Percentiles rank a stretch among this genome's conserved stretches.
Conservation (phyloP, 148 eudicot species). For the Heliamphora exappendiculata region DNA sequence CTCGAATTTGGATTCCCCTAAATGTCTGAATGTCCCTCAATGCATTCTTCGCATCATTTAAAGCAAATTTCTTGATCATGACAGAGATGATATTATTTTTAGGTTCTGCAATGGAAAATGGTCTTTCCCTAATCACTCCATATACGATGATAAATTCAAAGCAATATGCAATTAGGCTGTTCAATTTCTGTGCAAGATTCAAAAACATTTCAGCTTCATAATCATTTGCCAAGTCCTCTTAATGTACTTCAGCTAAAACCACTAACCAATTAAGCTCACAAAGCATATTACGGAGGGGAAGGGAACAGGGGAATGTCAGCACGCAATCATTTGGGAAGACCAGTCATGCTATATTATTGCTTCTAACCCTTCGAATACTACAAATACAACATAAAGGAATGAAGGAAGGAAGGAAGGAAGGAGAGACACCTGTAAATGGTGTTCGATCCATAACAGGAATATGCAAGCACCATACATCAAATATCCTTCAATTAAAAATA, state of each 20-base stretch:
- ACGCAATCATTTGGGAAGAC: not conserved
- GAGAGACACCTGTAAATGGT: conserved; percentile 45
- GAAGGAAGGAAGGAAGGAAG: not conserved
- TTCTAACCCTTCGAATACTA: not conserved
- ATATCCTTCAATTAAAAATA: conserved; percentile 35
- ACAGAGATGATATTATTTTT: not conserved
- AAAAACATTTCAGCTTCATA: not conserved
- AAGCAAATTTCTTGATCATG: not conserved
- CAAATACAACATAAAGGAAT: not conserved
- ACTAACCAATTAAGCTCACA: conserved; percentile 2
- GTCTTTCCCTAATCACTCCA: not conserved
- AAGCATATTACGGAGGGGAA: not conserved
- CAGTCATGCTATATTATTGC: not conserved
- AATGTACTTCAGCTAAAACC: not conserved
- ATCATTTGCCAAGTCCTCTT: not conserved
- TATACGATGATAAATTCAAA: not conserved
- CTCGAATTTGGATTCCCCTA: not conserved
- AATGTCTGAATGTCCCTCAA: not conserved
- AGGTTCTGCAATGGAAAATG: not conserved
- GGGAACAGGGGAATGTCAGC: not conserved
- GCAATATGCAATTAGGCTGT: not conserved
- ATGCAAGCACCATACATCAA: conserved; percentile 69
- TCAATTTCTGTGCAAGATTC: not conserved
- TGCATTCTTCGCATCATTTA: not conserved
- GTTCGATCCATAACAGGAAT: conserved; percentile 55